Evolutionary conservation across 768 basidiomycete genomes (phyloP), one percentile per base, ranked within the genome.

Genomic region (Tricholoma terreum): DNA sequence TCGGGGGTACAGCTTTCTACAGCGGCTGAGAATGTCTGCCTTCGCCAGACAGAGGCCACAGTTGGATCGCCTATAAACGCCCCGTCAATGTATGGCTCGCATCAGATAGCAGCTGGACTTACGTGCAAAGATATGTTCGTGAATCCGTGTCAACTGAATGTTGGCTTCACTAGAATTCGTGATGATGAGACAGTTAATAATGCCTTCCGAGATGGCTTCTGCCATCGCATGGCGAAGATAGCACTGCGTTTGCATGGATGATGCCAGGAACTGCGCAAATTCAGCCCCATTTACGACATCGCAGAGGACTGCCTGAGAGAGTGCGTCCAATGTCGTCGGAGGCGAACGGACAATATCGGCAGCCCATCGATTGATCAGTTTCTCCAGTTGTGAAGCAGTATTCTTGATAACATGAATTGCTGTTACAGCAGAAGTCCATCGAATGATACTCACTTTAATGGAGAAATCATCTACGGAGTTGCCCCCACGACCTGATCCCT

Each of bases 1-100:
- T 87, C 85, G 6, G 85, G 81, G 0, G 89, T 85, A 70, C 86
- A 87, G 0, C 80, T 69, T 33, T 92, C 90, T 52, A 94, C 88
- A 4, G 92, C 90, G 0, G 92, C 92, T 10, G 89, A 87, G 73
- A 92, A 93, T 2, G 92, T 94, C 68, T 94, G 92, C 10, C 91
- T 83, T 21, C 92, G 84, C 92, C 92, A 94, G 17, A 94, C 92
- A 38, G 84, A 82, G 0, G 92, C 92, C n/a, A 94, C 90, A 4
- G 90, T 86, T 11, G 92, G 86, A 65, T 94, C 90, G 51, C 90
- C 90, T 93, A 63, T 42, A 49, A 30, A 8, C 9, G 11, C 38
- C 19, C 27, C 17, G 30, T 42, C 15, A 52, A 14, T 51, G 22
- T 17, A 43, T 50, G n/a, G 38, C 51, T 58, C 33, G 9, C 9